Evolutionary conservation across 139 green algal species (phyloP).

Genomic region (Haematococcus lacustris): DNA sequence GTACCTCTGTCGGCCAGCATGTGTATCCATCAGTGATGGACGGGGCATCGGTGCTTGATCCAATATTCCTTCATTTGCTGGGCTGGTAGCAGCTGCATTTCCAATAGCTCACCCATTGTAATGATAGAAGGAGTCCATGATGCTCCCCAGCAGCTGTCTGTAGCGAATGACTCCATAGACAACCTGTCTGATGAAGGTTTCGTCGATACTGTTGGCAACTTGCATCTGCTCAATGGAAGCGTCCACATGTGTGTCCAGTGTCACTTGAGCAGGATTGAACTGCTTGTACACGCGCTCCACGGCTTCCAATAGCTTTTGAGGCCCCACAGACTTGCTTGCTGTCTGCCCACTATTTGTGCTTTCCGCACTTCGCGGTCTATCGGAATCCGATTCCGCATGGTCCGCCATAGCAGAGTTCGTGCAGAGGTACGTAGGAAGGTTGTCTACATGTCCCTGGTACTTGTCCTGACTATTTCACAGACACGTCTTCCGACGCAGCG

Average conservation of each 20-base stretch:
- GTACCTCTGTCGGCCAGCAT: conserved; percentile 29
- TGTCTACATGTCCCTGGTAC: too few species aligned
- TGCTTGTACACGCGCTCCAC: conserved; percentile 30
- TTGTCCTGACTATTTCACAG: too few species aligned
- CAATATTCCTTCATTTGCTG: too few species aligned
- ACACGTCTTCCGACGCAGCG: too few species aligned
- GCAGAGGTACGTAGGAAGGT: too few species aligned
- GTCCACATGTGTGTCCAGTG: conserved; percentile 43
- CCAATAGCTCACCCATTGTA: conserved; percentile 37
- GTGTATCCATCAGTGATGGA: too few species aligned
- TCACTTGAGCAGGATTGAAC: conserved; percentile 45
- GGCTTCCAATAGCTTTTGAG: conserved; percentile 27
- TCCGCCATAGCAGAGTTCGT: too few species aligned
- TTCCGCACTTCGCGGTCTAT: too few species aligned
- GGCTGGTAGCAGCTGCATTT: too few species aligned
- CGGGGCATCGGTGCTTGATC: too few species aligned
- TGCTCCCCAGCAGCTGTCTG: conserved; percentile 24
- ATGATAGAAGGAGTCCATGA: conserved; percentile 49
- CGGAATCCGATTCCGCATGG: too few species aligned
- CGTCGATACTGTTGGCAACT: conserved; percentile 33
- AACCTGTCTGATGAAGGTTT: conserved; percentile 40
- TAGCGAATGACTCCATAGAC: conserved; percentile 45
- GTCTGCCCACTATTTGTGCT: too few species aligned
- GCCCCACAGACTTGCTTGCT: conserved; percentile 5
- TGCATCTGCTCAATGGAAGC: conserved; percentile 20